phyloP scores from a whole-genome alignment of 2,329 filamentous ascomycete genomes.

The Emmonsiellopsis sp. region DNA sequence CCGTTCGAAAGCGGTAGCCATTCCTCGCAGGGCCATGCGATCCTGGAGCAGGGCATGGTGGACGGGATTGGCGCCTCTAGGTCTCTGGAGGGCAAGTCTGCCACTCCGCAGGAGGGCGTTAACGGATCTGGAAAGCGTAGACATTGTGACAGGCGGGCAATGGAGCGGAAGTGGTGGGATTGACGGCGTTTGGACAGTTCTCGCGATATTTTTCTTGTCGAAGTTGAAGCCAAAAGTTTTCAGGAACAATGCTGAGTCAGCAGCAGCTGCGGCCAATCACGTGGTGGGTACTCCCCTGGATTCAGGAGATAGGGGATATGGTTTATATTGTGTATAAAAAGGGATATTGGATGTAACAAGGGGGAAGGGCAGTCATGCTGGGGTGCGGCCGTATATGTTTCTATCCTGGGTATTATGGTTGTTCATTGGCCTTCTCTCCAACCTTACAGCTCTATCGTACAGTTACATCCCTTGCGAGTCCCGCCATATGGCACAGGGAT shows the following conservation, averaged over 20 bases:
- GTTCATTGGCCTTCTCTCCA: too few species aligned
- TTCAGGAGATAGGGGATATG: too few species aligned
- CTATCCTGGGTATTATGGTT: too few species aligned
- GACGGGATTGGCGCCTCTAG: slow-evolving; percentile 64
- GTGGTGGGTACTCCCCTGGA: not conserved
- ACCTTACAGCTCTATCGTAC: too few species aligned
- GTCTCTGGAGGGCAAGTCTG: slow-evolving; percentile 61
- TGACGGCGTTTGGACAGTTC: slow-evolving; percentile 4
- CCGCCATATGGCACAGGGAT: too few species aligned
- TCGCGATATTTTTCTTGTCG: slow-evolving; percentile 5
- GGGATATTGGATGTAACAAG: too few species aligned
- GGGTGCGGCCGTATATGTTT: too few species aligned
- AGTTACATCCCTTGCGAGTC: too few species aligned
- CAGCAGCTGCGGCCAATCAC: not conserved
- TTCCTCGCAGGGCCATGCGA: slow-evolving; percentile 40
- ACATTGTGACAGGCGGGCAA: slow-evolving; percentile 52
- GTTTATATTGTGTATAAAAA: too few species aligned
- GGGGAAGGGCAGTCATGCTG: too few species aligned
- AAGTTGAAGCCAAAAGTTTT: slow-evolving; percentile 24
- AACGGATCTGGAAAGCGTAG: slow-evolving; percentile 67
- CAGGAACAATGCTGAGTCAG: slow-evolving; percentile 27
- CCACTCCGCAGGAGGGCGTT: slow-evolving; percentile 74
- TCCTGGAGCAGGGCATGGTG: slow-evolving; percentile 46
- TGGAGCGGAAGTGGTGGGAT: slow-evolving; percentile 13
- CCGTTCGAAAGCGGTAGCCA: slow-evolving; percentile 65